Percentiles rank a stretch among this genome's conserved stretches.
phyloP scores from a whole-genome alignment of 176 grass and related monocot genomes.

The barley (Hordeum vulgare) region MorexV3_pseudomolecules_assembly NC_058523.1:552196631-552197130 shows the following conservation, averaged over 20 bases:
- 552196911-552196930: too few species aligned
- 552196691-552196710: neutral
- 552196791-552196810: neutral
- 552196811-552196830: too few species aligned
- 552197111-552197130: too few species aligned
- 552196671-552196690: neutral
- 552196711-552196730: neutral
- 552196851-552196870: neutral
- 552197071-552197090: too few species aligned
- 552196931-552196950: neutral
- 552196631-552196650: conserved; percentile 69
- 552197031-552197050: too few species aligned
- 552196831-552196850: neutral
- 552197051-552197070: too few species aligned
- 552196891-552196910: neutral
- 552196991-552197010: neutral
- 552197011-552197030: neutral
- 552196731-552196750: neutral
- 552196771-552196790: neutral
- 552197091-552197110: too few species aligned
- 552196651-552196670: conserved; percentile 47
- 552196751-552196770: neutral
- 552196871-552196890: neutral
- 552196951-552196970: neutral
- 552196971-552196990: neutral